Evolutionary conservation across 176 grass and related monocot species (phyloP), one percentile per base, ranked within the genome.

Genomic region (Saccharum officinarum): DNA sequence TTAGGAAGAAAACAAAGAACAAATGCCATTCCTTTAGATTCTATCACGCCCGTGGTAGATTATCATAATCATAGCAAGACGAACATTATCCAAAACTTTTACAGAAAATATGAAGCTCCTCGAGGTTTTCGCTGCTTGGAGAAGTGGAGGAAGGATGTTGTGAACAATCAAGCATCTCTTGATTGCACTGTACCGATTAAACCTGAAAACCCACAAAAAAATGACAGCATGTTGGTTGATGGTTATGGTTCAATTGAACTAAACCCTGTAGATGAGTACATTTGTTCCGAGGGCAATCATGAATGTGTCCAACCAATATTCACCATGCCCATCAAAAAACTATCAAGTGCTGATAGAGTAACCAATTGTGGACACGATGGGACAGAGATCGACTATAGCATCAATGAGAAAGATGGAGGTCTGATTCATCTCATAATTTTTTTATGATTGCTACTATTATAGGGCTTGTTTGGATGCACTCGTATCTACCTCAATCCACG

Each of bases 71-170:
- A 75, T 62, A 37, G n/a, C 16, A 23, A 74, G 22, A 73, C 59
- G 75, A 46, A 18, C 30, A 30, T 42, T 8, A 68, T 23, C 57
- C 57, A 31, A 86, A 73, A 67, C 1, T 0, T 54, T 46, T 46
- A 22, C 67, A 47, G 25, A 57, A 83, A 87, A 39, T 68, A 73
- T 83, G 84, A 73, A 74, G 67, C 68, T 69, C 59, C 80, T 74
- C 84, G 37, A 68, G 59, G 59, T 87, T 83, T 31, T 26, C 33
- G 15, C 14, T 86, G 83, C 88, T 82, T 90, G 83, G 83, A 82
- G 55, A 86, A 86, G 69, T 83, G 67, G 84, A 74, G 40, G 45
- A 73, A 75, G 49, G 39, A 31, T 37, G 46, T 34, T 68, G n/a
- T 69, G 20, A 83, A 70, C 13, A 9, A 40, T 67, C 55, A 2